Evolutionary conservation across 2,329 filamentous ascomycete genomes (phyloP).

Genomic region (Xylaria multiplex): DNA sequence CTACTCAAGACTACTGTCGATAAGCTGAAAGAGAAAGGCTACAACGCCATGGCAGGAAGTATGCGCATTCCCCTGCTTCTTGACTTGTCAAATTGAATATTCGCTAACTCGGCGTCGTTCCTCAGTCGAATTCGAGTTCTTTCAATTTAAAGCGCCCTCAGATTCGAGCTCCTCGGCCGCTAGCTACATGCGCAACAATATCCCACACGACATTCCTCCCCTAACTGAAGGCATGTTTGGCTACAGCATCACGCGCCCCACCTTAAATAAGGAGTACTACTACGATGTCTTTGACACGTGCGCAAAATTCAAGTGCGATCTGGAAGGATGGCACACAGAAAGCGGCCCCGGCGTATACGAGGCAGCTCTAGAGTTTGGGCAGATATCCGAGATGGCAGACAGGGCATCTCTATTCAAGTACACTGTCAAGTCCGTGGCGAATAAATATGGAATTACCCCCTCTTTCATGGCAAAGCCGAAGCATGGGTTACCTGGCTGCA

Average conservation of each 20-base stretch:
- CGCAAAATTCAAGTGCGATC: conserved; percentile 73
- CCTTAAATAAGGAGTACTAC: conserved; percentile 85
- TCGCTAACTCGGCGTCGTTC: conserved; percentile 16
- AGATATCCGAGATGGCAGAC: conserved; percentile 90
- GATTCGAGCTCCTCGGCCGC: conserved; percentile 65
- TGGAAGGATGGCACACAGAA: conserved; percentile 88
- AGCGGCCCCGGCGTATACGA: conserved; percentile 90
- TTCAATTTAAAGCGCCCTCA: conserved; percentile 52
- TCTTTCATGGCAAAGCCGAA: conserved; percentile 99
- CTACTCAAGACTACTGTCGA: conserved; percentile 69
- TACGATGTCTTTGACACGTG: conserved; percentile 80
- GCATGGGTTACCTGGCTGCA: conserved; percentile 91
- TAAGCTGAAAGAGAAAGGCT: conserved; percentile 70
- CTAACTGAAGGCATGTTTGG: conserved; percentile 86
- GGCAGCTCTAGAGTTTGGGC: conserved; percentile 90
- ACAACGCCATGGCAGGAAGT: conserved; percentile 82
- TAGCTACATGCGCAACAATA: conserved; percentile 72
- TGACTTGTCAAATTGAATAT: neutral
- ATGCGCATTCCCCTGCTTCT: conserved; percentile 44
- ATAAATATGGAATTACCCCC: conserved; percentile 89
- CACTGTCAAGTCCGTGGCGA: conserved; percentile 87
- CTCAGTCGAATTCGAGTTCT: conserved; percentile 81
- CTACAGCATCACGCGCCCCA: conserved; percentile 79
- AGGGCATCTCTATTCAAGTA: conserved; percentile 94
- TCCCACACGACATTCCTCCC: conserved; percentile 70